Conservation (phyloP, 1,284 basidiomycete species). For the Clitocybe nebularis region DNA sequence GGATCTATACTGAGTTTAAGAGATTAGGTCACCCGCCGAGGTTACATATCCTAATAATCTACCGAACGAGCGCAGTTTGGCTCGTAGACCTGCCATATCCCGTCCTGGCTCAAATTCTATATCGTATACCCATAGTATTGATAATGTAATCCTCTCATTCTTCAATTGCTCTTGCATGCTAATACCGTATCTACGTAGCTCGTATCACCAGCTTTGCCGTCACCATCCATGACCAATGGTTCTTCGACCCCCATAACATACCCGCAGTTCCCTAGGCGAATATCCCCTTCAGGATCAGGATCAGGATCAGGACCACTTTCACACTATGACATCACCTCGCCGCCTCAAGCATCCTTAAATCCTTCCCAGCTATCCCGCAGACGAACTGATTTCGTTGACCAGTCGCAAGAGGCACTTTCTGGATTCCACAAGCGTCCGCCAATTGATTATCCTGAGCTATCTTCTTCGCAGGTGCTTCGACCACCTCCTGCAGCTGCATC, state of each 20-base stretch:
- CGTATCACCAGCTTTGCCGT: constrained; percentile 17
- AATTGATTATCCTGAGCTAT: constrained; percentile 81
- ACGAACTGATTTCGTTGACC: constrained; percentile 77
- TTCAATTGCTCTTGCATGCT: constrained; percentile 1
- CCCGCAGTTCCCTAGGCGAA: constrained; percentile 36
- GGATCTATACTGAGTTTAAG: background rate
- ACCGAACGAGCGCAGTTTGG: constrained; percentile 18
- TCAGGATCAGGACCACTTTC: constrained; percentile 26
- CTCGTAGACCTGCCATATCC: constrained; percentile 27
- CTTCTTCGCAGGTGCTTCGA: constrained; percentile 57
- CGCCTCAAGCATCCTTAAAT: constrained; percentile 77
- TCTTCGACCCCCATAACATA: constrained; percentile 35
- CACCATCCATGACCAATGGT: constrained; percentile 24
- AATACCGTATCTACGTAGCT: constrained; percentile 16
- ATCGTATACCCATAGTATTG: constrained; percentile 28
- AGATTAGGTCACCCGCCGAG: constrained; percentile 29
- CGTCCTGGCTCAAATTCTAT: constrained; percentile 28
- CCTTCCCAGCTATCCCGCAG: constrained; percentile 65
- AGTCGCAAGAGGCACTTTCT: constrained; percentile 67
- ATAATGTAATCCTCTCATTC: constrained; percentile 22
- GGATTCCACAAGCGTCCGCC: constrained; percentile 41
- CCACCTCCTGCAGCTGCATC: constrained; percentile 75
- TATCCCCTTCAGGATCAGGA: constrained; percentile 27
- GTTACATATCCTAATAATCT: constrained; percentile 23
- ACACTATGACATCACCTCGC: constrained; percentile 47